Evolutionary conservation across 2,329 filamentous ascomycete genomes (phyloP).

Genomic region (Talaromyces amestolkiae): DNA sequence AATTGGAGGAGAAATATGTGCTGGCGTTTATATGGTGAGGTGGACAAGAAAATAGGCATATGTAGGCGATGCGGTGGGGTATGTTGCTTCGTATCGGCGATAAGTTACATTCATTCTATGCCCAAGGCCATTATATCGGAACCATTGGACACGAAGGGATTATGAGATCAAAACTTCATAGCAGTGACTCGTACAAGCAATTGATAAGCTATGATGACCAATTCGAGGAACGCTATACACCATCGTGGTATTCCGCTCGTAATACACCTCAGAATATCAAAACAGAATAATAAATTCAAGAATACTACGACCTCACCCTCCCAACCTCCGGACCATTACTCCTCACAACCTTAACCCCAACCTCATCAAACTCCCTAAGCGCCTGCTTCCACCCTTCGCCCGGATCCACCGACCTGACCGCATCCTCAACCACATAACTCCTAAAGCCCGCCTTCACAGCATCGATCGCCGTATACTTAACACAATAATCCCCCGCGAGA

Average conservation of each 20-base stretch:
- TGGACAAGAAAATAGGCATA: background rate
- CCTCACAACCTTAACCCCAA: conserved; percentile 63
- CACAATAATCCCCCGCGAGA: conserved; percentile 85
- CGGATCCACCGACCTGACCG: conserved; percentile 68
- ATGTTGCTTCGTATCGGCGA: background rate
- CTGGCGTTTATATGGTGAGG: background rate
- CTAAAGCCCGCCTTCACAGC: conserved; percentile 71
- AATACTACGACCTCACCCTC: conserved; percentile 38
- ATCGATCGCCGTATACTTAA: conserved; percentile 77
- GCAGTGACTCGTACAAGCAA: too few relatives aligned
- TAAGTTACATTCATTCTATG: background rate
- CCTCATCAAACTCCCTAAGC: conserved; percentile 53
- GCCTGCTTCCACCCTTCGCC: conserved; percentile 55
- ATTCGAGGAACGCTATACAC: background rate
- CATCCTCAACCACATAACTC: conserved; percentile 76
- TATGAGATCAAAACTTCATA: too few relatives aligned
- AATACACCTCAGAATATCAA: background rate
- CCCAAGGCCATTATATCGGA: background rate
- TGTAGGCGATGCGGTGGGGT: conserved; percentile 1
- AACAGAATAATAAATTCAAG: background rate
- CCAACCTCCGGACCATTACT: conserved; percentile 57
- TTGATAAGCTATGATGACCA: background rate
- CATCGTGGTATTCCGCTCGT: background rate
- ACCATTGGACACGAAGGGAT: background rate
- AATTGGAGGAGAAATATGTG: background rate